Evolutionary conservation across 352 stramenopile species (phyloP), one percentile per base, ranked within the genome.

Genomic region (Globisporangium heterothallicum): DNA sequence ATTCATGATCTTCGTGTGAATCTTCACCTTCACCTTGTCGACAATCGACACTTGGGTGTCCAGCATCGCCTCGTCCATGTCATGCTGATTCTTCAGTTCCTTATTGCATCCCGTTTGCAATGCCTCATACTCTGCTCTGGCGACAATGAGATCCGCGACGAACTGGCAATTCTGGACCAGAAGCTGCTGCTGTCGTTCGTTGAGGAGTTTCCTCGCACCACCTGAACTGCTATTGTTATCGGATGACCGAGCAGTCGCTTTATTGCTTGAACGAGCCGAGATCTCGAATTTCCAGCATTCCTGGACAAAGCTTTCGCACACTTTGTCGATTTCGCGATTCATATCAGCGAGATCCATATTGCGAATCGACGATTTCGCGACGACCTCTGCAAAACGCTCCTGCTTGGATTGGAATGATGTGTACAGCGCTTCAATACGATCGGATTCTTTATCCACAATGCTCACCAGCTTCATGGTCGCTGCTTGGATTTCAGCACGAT

Each of bases 221-320:
- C 35, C 48, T 6, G 38, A 58, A 10, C 42, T 62, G 35, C 72
- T 78, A 56, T 81, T 77, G 40, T 71, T 85, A 45, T 90, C 71
- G 0, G 34, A 13, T 8, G 22, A 26, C 9, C 70, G 59, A 10
- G 61, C 56, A 34, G 56, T 82, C 4, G 58, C 32, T 26, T 79
- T 83, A 52, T 53, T 86, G 38, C 67, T 80, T 4, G 71, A 72
- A n/a, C 78, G 65, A 13, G 79, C 75, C 1, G 82, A 93, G 10
- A 66, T 93, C 60, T 93, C 82, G 51, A 93, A 93, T 51, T 93
- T 91, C 80, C 82, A 93, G 69, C 82, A 93, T 53, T 93, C 82
- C 1, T 61, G 70, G 42, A 93, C 77, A 19, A 93, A 73, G n/a
- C 66, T 84, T 58, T 93, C 82, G 34, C 79, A 86, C 13, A 93